phyloP scores from a whole-genome alignment of 2,329 filamentous ascomycete species.

The Colletotrichum orchidophilum region DNA sequence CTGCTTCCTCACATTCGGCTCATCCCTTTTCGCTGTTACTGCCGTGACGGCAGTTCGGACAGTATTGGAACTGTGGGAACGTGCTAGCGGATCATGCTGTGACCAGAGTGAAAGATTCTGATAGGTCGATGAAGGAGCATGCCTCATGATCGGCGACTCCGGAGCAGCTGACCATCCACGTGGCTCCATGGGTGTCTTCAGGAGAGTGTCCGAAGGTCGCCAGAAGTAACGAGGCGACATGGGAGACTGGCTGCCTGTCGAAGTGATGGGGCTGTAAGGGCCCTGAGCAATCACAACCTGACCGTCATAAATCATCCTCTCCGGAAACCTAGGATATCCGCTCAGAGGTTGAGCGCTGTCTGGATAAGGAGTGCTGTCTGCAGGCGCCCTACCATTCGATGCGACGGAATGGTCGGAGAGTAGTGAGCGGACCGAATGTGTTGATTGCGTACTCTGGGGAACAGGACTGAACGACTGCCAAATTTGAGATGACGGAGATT shows the following conservation, averaged over 20 bases:
- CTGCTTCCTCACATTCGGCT: neutral
- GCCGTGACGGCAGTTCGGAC: neutral
- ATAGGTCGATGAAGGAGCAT: neutral
- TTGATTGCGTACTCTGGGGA: neutral
- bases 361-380: conserved; percentile 23
- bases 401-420: neutral
- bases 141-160: no score
- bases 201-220: conserved; percentile 32
- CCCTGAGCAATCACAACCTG: conserved; percentile 28
- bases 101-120: neutral
- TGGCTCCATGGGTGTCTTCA: conserved; percentile 34
- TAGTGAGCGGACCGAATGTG: neutral
- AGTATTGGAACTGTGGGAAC: neutral
- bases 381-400: neutral
- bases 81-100: neutral
- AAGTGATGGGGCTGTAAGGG: conserved; percentile 30
- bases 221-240: conserved; percentile 35
- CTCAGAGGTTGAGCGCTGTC: conserved; percentile 35
- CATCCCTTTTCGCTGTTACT: neutral
- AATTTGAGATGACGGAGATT: neutral
- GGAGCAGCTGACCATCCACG: conserved; percentile 5
- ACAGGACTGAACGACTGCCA: neutral
- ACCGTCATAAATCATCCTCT: conserved; percentile 36
- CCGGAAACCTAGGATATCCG: conserved; percentile 34
- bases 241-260: conserved; percentile 36